Evolutionary conservation across 176 grass and related monocot species (phyloP), one percentile per base, ranked within the genome.

Genomic region (Tillandsia fasciculata): DNA sequence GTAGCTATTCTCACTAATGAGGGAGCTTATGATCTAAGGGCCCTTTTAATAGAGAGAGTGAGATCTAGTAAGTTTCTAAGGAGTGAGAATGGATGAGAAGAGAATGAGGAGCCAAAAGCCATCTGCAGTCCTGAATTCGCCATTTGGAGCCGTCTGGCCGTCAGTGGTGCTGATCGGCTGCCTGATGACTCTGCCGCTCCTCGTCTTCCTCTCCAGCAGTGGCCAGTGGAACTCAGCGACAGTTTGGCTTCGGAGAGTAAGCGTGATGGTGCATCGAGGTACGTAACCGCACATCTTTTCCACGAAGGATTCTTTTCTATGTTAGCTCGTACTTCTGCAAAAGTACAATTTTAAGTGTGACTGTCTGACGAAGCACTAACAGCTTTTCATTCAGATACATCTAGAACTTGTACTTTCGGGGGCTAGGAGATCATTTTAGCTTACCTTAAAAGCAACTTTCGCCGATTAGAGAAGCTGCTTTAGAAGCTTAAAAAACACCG

Each of bases 241-340:
- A 13, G 26, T 70, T 70, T 78, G 75, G 75, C 74, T 77, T 67
- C 64, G 49, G 12, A 27, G 50, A 8, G 56, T 56, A 14, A 77
- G 48, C 0, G 7, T 77, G 47, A 53, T 20, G 2, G 12, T 68
- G 2, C 33, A 76, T 67, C 72, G 64, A 66, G 72, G 72, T 64
- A 59, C 7, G 24, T 53, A 53, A 20, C 2, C 11, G 26, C 4
- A 68, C 23, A 23, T 2, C 8, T 49, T 14, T 49, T 11, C 51
- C 2, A 22, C 9, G 49, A 58, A 17, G 13, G 57, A 48, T 47
- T 73, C 28, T 29, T 3, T 29, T 29, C 28, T 42, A 42, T 42
- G 3, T 42, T 42, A 42, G 33, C 33, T 42, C 33, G 33, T 3
- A 42, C 4, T 42, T 42, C 3, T 42, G 33, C 33, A 42, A 6